Conservation (phyloP, 805 yeast genomes). For the Hemisphaericaspora nanyangensis region DNA sequence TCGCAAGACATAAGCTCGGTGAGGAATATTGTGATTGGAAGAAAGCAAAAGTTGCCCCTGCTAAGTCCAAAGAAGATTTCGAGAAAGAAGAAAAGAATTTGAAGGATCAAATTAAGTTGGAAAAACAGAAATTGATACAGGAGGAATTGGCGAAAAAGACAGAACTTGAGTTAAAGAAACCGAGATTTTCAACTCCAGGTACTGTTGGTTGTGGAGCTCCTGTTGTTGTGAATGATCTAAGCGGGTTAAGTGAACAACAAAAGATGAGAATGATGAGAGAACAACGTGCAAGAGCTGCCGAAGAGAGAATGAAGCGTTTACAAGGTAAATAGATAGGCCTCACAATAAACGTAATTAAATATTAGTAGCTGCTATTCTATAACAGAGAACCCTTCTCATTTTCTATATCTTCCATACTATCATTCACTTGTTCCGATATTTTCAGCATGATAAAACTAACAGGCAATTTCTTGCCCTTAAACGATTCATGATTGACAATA, state of each 20-base stretch:
- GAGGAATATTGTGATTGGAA: constrained; percentile 71
- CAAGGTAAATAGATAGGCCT: constrained; percentile 2
- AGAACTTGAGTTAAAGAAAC: constrained; percentile 36
- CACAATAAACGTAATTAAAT: constrained; percentile 1
- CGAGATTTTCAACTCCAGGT: constrained; percentile 30
- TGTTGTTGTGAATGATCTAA: constrained; percentile 40
- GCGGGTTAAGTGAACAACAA: constrained; percentile 71
- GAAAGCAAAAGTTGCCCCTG: constrained; percentile 56
- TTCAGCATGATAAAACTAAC: constrained; percentile 9
- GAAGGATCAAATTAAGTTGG: constrained; percentile 32
- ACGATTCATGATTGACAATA: constrained; percentile 4
- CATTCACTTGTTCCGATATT: constrained; percentile 2
- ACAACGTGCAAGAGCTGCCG: constrained; percentile 94
- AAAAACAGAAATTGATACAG: constrained; percentile 39
- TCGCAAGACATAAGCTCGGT: constrained; percentile 64
- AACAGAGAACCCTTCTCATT: neutral
- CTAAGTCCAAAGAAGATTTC: constrained; percentile 56
- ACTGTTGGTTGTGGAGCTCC: constrained; percentile 21
- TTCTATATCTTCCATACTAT: neutral
- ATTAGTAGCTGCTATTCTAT: neutral
- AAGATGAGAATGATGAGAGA: constrained; percentile 81
- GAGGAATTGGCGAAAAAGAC: constrained; percentile 42
- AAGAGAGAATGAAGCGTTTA: constrained; percentile 57
- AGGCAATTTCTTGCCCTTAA: constrained; percentile 4
- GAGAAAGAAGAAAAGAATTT: constrained; percentile 36